These are phyloP conservation scores for Microthyrium microscopicum DNA, from an alignment of 2,329 filamentous ascomycete species.

Conservation along the genomic window DNA sequence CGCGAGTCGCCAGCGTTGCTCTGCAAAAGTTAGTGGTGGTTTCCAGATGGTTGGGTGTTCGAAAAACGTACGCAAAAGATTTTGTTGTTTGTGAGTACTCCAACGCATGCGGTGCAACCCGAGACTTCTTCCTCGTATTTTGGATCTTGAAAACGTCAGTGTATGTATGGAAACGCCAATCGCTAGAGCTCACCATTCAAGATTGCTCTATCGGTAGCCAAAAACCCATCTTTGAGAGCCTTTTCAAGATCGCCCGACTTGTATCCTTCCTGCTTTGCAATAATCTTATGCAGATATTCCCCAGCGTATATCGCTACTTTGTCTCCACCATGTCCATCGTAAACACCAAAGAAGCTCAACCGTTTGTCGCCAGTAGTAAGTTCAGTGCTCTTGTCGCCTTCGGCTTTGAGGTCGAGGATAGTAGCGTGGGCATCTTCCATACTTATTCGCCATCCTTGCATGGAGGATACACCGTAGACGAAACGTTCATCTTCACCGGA, in stretches of 20 bases:
- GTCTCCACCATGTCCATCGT: constrained; percentile 92
- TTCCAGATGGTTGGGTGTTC: neutral
- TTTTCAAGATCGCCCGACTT: constrained; percentile 84
- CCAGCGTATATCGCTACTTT: constrained; percentile 90
- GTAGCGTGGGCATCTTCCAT: constrained; percentile 96
- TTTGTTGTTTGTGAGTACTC: constrained; percentile 75
- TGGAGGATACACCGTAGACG: constrained; percentile 86
- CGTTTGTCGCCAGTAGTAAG: constrained; percentile 21
- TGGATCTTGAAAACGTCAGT: constrained; percentile 45
- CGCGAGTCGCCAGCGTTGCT: constrained; percentile 95
- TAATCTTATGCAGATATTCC: constrained; percentile 82
- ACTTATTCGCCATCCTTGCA: constrained; percentile 99
- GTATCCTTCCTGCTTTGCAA: constrained; percentile 89
- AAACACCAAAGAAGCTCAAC: constrained; percentile 93
- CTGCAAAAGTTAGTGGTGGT: constrained; percentile 31
- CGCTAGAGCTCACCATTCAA: constrained; percentile 56
- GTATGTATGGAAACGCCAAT: neutral
- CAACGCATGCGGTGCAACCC: constrained; percentile 88
- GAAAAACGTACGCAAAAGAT: constrained; percentile 71
- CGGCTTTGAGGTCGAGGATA: constrained; percentile 67
- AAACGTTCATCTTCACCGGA: constrained; percentile 85
- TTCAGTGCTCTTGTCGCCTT: constrained; percentile 36
- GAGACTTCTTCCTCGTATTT: constrained; percentile 97
- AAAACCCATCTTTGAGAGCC: constrained; percentile 89
- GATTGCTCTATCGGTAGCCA: constrained; percentile 91